These are phyloP conservation scores for Lanzia echinophila DNA, from an alignment of 2,329 filamentous ascomycete genomes.

Conservation along the genomic window DNA sequence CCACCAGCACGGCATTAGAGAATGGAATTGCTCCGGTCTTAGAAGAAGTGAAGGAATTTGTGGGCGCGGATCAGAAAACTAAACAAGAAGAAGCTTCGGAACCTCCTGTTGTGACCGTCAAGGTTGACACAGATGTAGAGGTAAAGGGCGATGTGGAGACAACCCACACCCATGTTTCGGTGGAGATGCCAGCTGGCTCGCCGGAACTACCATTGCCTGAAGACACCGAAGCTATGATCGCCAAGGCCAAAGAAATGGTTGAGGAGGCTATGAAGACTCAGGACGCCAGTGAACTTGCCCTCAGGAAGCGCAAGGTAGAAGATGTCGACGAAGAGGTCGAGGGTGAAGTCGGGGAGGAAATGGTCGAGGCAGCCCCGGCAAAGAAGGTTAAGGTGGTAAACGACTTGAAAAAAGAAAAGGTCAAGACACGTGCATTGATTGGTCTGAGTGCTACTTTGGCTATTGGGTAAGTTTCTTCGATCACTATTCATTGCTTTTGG, in stretches of 20 bases:
- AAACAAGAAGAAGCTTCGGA: constrained; percentile 38
- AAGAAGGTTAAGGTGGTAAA: constrained; percentile 76
- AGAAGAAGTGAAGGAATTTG: constrained; percentile 8
- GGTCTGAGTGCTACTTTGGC: constrained; percentile 83
- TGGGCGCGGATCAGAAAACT: not conserved
- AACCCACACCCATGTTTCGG: constrained; percentile 65
- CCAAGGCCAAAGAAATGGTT: constrained; percentile 83
- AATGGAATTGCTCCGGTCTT: constrained; percentile 30
- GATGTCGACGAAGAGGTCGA: constrained; percentile 34
- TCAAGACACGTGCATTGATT: constrained; percentile 77
- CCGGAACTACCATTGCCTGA: constrained; percentile 66
- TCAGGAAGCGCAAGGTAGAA: constrained; percentile 38
- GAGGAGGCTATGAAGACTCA: constrained; percentile 51
- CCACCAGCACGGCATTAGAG: constrained; percentile 41
- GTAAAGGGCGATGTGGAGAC: constrained; percentile 54
- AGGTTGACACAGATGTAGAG: constrained; percentile 59
- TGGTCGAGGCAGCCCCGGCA: constrained; percentile 37
- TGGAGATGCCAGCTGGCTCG: constrained; percentile 64
- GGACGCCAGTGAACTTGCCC: not conserved
- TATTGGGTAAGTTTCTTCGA: constrained; percentile 66
- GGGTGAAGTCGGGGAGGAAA: not conserved
- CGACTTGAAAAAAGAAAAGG: constrained; percentile 76
- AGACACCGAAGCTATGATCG: constrained; percentile 76
- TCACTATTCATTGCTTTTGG: not conserved
- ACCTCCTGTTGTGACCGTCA: constrained; percentile 58